These are phyloP conservation scores for Rubus parviflorus DNA, from an alignment of 306 rosid genomes.

Conservation along the genomic window DNA sequence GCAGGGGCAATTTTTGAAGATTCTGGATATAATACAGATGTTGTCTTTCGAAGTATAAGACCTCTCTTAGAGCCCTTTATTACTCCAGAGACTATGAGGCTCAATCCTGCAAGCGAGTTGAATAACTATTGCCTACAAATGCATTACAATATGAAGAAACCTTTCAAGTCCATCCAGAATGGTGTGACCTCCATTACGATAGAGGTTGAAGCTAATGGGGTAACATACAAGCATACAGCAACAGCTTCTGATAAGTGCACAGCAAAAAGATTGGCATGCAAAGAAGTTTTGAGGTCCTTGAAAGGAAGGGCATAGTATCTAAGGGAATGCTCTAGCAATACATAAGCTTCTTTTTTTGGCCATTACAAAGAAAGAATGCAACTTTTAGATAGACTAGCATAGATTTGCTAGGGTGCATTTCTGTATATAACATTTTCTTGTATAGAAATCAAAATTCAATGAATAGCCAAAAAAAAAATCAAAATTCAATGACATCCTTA, in stretches of 20 bases:
- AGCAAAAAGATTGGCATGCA: constrained; percentile 49
- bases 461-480: no score
- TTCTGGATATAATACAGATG: constrained; percentile 51
- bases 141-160: constrained; percentile 26
- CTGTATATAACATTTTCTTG: no score
- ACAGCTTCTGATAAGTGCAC: constrained; percentile 18
- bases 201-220: constrained; percentile 46
- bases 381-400: no score
- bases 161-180: not conserved
- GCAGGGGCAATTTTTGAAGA: constrained; percentile 80
- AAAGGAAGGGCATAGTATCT: constrained; percentile 7
- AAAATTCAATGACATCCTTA: no score
- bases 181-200: constrained; percentile 31
- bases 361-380: no score
- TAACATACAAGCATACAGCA: constrained; percentile 21
- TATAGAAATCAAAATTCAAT: no score
- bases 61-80: constrained; percentile 69
- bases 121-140: constrained; percentile 40
- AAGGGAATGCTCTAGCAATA: no score
- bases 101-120: constrained; percentile 55
- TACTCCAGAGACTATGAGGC: constrained; percentile 52
- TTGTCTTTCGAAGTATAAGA: constrained; percentile 52
- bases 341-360: no score
- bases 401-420: no score
- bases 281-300: constrained; percentile 45